These are phyloP conservation scores for Periconia sp. DNA, from an alignment of 2,329 filamentous ascomycete genomes.

Conservation along the genomic window DNA sequence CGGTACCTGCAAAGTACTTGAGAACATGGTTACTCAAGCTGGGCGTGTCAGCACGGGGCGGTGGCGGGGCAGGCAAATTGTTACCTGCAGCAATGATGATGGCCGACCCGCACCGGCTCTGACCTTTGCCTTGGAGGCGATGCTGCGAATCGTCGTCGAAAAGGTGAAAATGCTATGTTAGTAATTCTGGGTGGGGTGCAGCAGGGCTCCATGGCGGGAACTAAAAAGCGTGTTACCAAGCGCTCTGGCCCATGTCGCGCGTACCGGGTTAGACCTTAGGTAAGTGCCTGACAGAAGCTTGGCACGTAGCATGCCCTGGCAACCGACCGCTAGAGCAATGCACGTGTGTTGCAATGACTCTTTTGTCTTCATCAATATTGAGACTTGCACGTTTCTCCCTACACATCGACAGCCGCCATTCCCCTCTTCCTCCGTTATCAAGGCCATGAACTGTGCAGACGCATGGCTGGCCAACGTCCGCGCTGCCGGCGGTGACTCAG, in stretches of 20 bases:
- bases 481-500: constrained; percentile 14
- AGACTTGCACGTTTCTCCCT: constrained; percentile 4
- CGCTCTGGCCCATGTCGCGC: not conserved
- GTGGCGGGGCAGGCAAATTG: not conserved
- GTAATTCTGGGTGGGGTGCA: not conserved
- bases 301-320: not conserved
- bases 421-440: constrained; percentile 6
- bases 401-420: constrained; percentile 13
- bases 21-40: not conserved
- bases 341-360: constrained; percentile 1
- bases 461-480: constrained; percentile 15
- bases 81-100: not conserved
- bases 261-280: not conserved
- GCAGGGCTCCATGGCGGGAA: not conserved
- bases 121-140: not conserved
- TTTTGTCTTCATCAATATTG: constrained; percentile 1
- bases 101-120: not conserved
- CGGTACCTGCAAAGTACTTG: not conserved
- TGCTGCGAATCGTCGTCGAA: not conserved
- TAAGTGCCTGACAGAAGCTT: not conserved
- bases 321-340: constrained; percentile 6
- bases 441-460: constrained; percentile 12
- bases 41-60: not conserved
- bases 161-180: not conserved
- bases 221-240: not conserved